Evolutionary conservation across 1,139 yeast species (phyloP), one percentile per base, ranked within the genome.

Genomic region (Kluyveromyces sp.): DNA sequence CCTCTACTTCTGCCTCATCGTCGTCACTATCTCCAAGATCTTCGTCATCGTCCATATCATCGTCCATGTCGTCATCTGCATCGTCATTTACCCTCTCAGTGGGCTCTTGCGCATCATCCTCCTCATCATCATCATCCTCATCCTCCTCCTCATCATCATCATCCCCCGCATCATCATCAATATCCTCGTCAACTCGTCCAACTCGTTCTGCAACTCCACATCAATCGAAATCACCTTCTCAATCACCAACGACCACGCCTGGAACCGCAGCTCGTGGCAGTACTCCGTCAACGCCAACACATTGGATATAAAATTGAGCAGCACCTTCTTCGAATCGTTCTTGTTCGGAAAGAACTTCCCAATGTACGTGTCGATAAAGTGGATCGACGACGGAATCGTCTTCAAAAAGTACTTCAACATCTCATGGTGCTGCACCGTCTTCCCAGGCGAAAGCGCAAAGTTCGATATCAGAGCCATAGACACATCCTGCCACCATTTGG

Each of bases 401-500:
- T 77, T 74, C 41, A 88, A 68, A 49, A 92, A 76, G 56, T 78
- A 79, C 49, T 68, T 65, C 47, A 92, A 66, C 34, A 87, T 73
- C 25, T 73, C 72, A 67, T 92, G 97, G 63, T 87, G 95, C 31
- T 73, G 63, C 6, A 53, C 60, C n/a, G 77, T 68, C 47, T 65
- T 62, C 3, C 52, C 48, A 21, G 54, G 43, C 35, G 67, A 51
- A 42, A 67, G 48, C 30, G 58, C 58, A 63, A 89, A 83, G 58
- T 83, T 89, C 21, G 71, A 56, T 6, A 88, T 75, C 34, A 90
- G 66, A 53, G 78, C 76, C 52, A 74, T 70, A 25, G 85, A 79
- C n/a, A 90, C 88, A 50, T 85, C 94, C 53, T 77, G 77, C 77
- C 94, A 80, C 84, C 95, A 90, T 64, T 82, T 85, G 5, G 97